phyloP scores from a whole-genome alignment of 2,329 filamentous ascomycete genomes.

The Colletotrichum tabaci region DNA sequence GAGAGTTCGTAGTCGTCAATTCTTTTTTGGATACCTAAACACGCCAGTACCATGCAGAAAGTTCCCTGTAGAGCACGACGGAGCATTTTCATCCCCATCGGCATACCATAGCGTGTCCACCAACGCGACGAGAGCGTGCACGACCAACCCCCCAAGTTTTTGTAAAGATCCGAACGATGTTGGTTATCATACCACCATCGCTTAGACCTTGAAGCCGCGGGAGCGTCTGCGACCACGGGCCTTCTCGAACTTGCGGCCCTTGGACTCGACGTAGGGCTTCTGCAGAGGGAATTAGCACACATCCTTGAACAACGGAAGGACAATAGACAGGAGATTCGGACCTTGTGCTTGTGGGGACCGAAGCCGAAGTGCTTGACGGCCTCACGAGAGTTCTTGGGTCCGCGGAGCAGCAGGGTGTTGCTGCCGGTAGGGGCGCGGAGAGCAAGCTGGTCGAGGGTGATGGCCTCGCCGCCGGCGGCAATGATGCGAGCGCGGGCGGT shows the following conservation, averaged over 20 bases:
- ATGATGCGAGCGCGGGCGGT: constrained; percentile 94
- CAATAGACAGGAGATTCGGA: constrained; percentile 56
- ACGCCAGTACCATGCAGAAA: constrained; percentile 62
- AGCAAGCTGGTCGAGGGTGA: constrained; percentile 98
- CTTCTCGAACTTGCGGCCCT: constrained; percentile 99
- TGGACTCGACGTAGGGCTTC: constrained; percentile 98
- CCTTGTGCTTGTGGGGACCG: constrained; percentile 98
- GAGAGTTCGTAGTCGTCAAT: constrained; percentile 40
- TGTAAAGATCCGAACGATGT: constrained; percentile 14
- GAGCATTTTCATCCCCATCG: constrained; percentile 12
- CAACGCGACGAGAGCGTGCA: constrained; percentile 26
- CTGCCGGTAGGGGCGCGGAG: constrained; percentile 94
- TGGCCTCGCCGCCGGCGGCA: constrained; percentile 93
- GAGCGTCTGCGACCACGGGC: constrained; percentile 99
- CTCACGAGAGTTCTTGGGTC: constrained; percentile 98
- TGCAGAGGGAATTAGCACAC: constrained; percentile 60
- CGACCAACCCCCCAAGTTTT: constrained; percentile 29
- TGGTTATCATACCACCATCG: constrained; percentile 40
- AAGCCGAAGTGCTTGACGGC: constrained; percentile 99
- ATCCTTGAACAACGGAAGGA: neutral
- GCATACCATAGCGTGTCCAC: constrained; percentile 32
- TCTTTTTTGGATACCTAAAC: constrained; percentile 57
- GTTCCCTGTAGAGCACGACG: constrained; percentile 50
- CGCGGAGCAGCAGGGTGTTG: constrained; percentile 97
- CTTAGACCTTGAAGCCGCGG: constrained; percentile 99